Evolutionary conservation across 306 rosid genomes (phyloP).

Genomic region (Sechiopsis laciniata): DNA sequence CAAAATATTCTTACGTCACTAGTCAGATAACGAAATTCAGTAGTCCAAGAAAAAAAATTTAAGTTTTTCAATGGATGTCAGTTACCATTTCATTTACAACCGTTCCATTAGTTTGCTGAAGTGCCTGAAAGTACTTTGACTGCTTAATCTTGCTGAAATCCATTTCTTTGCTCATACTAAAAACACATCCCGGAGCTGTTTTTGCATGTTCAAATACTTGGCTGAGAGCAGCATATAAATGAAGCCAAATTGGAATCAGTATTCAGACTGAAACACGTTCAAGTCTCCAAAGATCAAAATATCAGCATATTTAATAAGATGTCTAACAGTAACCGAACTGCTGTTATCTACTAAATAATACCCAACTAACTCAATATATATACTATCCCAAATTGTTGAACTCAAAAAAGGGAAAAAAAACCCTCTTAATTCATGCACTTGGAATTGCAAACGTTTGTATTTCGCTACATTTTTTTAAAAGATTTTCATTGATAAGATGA

Average conservation of each 20-base stretch:
- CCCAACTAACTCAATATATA: neutral
- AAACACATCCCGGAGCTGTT: constrained; percentile 48
- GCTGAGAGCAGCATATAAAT: constrained; percentile 32
- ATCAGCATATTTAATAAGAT: neutral
- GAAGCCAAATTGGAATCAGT: constrained; percentile 20
- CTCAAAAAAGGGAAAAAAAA: neutral
- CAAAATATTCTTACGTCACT: neutral
- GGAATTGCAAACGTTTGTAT: neutral
- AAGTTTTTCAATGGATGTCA: neutral
- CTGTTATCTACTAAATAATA: neutral
- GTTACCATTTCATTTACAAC: constrained; percentile 39
- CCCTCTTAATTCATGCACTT: neutral
- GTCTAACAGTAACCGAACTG: neutral
- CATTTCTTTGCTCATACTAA: constrained; percentile 48
- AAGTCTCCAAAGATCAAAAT: neutral
- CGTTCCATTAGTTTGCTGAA: constrained; percentile 43
- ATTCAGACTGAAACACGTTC: neutral
- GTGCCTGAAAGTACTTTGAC: constrained; percentile 64
- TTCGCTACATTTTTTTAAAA: neutral
- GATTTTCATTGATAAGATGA: no score
- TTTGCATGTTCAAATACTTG: constrained; percentile 80
- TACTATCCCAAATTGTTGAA: neutral
- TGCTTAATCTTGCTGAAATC: constrained; percentile 66
- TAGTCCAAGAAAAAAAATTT: neutral
- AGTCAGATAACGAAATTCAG: neutral